Percentiles rank a stretch among this genome's conserved stretches.
phyloP scores from a whole-genome alignment of 164 flowering plant genomes.

The Liriodendron chinense region DNA sequence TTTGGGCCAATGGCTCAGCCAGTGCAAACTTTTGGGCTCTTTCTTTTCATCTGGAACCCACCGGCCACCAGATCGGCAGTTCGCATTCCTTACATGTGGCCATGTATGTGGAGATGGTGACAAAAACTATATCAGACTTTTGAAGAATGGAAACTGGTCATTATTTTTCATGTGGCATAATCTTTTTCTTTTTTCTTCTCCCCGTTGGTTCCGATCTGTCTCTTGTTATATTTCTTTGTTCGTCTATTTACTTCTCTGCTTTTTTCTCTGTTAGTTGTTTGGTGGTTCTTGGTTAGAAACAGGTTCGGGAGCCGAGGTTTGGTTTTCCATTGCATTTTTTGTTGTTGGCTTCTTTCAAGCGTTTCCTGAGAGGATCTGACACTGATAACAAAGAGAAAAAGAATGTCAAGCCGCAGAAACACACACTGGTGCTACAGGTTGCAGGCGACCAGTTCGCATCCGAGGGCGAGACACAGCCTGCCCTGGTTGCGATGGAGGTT shows the following conservation, averaged over 20 bases:
- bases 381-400: constrained; percentile 4
- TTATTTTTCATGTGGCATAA: too few species aligned
- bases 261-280: not conserved
- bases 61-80: too few species aligned
- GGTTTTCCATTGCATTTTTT: constrained; percentile 2
- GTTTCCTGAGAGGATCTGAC: not conserved
- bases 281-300: not conserved
- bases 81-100: too few species aligned
- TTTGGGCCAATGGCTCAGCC: too few species aligned
- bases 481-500: constrained; percentile 61
- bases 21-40: too few species aligned
- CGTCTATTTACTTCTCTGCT: not conserved
- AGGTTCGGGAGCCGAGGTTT: not conserved
- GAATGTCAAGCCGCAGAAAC: constrained; percentile 59
- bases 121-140: too few species aligned
- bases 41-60: too few species aligned
- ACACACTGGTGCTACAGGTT: constrained; percentile 87
- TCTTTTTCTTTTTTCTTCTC: too few species aligned
- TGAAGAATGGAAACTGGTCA: too few species aligned
- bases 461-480: constrained; percentile 47
- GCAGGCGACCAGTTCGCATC: constrained; percentile 59
- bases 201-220: not conserved
- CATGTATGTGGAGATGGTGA: too few species aligned
- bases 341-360: not conserved
- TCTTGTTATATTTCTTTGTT: not conserved